Base-by-base conservation (phyloP, 1,284 basidiomycete genomes). In the Melampsora americana region DNA sequence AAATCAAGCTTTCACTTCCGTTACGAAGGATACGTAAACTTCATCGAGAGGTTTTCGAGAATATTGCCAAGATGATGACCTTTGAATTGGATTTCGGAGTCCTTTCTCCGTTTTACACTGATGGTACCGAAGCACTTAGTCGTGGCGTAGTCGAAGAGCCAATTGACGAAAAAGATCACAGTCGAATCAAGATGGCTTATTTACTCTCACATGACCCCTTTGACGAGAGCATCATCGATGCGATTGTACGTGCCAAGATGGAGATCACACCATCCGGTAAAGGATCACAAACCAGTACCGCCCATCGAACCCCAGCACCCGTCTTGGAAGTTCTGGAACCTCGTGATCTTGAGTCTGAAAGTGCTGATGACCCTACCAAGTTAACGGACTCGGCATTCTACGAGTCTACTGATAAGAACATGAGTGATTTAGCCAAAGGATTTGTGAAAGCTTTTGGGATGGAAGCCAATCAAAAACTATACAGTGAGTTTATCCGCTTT, bases 1-100 rank as follows among this genome's bases (percentile, higher is more conserved):
- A 78, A 78, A 71, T 79, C 79, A 59, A 79, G 79, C 77, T 79
- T 78, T 23, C 77, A 78, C 70, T 81, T n/a, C 81, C 80, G 0
- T 79, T 81, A 16, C 79, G 78, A 16, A 78, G 78, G 23, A 78
- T 81, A 72, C 73, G 78, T 35, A 78, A 77, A 44, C 65, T 79
- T 18, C 77, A 78, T 26, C 66, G 74, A 6, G 68, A 77, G 9
- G 48, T 39, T 14, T 78, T 79, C 56, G 77, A 79, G 59, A 77
- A 78, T 3, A 78, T 81, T 14, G 80, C 78, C 50, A 79, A 78
- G 28, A 66, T 80, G 30, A 56, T 80, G 30, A 60, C 28, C 46
- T 53, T 76, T 23, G 66, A 69, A n/a, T 30, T 69, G 5, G 73
- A 76, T 26, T 69, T 46, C 20, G 44, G 39, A 62, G 14, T 56